Percentiles rank a stretch among this genome's conserved stretches.
Conservation (phyloP, 257 asterid genomes). For the Verbena officinalis region DNA sequence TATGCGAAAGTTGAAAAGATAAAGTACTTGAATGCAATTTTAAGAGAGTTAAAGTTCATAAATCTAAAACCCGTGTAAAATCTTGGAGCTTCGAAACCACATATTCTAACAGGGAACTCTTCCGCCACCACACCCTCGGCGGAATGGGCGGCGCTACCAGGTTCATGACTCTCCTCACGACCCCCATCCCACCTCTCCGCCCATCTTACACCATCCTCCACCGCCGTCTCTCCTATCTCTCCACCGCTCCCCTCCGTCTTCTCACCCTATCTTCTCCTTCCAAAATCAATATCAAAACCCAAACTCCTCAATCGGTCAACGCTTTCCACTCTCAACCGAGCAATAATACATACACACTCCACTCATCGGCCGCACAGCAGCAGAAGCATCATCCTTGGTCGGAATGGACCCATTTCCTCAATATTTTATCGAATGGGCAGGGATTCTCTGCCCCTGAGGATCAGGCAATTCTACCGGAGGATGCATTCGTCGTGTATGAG, state of each 20-base stretch:
- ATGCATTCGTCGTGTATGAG: constrained; percentile 78
- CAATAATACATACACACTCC: constrained; percentile 29
- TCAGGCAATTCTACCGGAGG: constrained; percentile 48
- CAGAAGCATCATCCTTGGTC: constrained; percentile 77
- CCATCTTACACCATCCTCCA: constrained; percentile 48
- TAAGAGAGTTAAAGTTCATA: not conserved
- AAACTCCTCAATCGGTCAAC: constrained; percentile 27
- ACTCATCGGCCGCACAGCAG: constrained; percentile 34
- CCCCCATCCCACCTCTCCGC: constrained; percentile 64
- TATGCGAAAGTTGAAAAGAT: not conserved
- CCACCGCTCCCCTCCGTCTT: constrained; percentile 37
- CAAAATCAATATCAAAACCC: constrained; percentile 36
- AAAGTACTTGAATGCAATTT: constrained; percentile 13
- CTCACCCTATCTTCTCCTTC: constrained; percentile 35
- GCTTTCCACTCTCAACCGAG: constrained; percentile 48
- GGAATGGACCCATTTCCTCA: constrained; percentile 69
- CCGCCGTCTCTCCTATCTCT: constrained; percentile 42
- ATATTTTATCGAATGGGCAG: constrained; percentile 35
- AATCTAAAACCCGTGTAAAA: constrained; percentile 29
- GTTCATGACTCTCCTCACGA: constrained; percentile 58
- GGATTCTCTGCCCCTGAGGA: constrained; percentile 27
- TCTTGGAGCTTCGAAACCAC: constrained; percentile 30
- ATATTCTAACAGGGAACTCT: constrained; percentile 12
- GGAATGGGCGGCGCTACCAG: constrained; percentile 79
- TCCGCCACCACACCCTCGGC: constrained; percentile 32